Base-by-base conservation (phyloP, 2,329 filamentous ascomycete genomes). In the Fusarium sp. region DNA sequence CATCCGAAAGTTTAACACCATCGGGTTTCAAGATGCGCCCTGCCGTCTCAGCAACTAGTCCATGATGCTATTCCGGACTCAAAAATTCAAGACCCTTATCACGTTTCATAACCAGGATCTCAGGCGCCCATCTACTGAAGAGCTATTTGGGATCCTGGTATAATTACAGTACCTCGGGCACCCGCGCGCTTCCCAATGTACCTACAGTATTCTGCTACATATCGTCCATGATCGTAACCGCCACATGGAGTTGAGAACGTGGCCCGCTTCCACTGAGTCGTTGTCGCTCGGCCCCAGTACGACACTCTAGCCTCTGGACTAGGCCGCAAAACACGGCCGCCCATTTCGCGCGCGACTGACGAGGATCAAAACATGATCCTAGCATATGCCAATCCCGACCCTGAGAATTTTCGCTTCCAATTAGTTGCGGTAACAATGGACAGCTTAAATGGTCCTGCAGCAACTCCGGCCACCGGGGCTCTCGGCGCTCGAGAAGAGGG, bases 261-360 rank as follows among this genome's bases (percentile, higher is more conserved):
- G 73, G 72, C 71, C 72, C 73, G 71, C 73, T 71, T 68, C 72
- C 71, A 75, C 68, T 75, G 73, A 75, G 72, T 74, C 69, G 73
- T 64, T 61, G 68, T 60, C 60, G 70, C 60, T 61, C 51, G 54
- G 61, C 66, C 63, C 73, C 69, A 63, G 63, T 63, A 63, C 71
- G 58, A 71, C 61, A 53, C 70, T 74, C 64, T 62, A 66, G 69
- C 55, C 57, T 57, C 59, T 40, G 57, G 28, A 46, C 66, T 69
- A 63, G 73, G 68, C 65, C 71, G 65, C 62, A 49, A 53, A 72
- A 75, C 46, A 66, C 46, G 72, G 69, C 58, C 72, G 63, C 63
- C 54, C 59, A 71, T 67, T 66, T 70, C 64, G 69, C 70, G 68
- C 69, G 61, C 71, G 67, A 72, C 63, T 71, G 67, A 57, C 57